Percentiles rank a stretch among this genome's conserved stretches.
Conservation (phyloP, 2,329 filamentous ascomycete species). For the Colletotrichum sp. region DNA sequence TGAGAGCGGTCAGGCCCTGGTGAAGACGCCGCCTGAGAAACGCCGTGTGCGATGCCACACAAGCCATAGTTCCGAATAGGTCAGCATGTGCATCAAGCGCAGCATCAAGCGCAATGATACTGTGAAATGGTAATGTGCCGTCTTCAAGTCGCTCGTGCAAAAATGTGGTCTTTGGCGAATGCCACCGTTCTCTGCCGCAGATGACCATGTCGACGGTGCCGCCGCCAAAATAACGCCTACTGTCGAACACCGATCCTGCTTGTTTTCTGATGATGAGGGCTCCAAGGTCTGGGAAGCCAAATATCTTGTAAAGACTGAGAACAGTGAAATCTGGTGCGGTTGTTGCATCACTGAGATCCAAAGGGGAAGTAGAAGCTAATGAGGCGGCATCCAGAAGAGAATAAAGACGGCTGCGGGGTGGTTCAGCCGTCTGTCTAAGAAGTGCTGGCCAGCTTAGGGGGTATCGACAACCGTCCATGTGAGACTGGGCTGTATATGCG, state of each 20-base stretch:
- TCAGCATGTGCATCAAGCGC: constrained; percentile 73
- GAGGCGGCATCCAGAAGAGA: constrained; percentile 71
- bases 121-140: constrained; percentile 90
- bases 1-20: constrained; percentile 60
- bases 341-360: constrained; percentile 69
- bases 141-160: constrained; percentile 89
- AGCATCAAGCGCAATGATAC: constrained; percentile 79
- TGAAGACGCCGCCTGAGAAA: constrained; percentile 67
- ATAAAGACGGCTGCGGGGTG: not conserved
- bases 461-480: constrained; percentile 23
- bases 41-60: constrained; percentile 73
- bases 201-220: constrained; percentile 93
- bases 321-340: constrained; percentile 83
- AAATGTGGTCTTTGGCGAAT: constrained; percentile 73
- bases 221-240: constrained; percentile 86
- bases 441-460: constrained; percentile 65
- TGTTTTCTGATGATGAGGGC: constrained; percentile 81
- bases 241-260: constrained; percentile 66
- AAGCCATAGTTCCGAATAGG: constrained; percentile 74
- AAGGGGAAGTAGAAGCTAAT: constrained; percentile 74
- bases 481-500: constrained; percentile 21
- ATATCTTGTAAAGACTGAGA: constrained; percentile 96
- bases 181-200: constrained; percentile 79
- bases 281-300: constrained; percentile 92
- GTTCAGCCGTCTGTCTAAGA: constrained; percentile 29